Evolutionary conservation across 1,284 basidiomycete genomes (phyloP).

Genomic region (Volvariella volvacea): DNA sequence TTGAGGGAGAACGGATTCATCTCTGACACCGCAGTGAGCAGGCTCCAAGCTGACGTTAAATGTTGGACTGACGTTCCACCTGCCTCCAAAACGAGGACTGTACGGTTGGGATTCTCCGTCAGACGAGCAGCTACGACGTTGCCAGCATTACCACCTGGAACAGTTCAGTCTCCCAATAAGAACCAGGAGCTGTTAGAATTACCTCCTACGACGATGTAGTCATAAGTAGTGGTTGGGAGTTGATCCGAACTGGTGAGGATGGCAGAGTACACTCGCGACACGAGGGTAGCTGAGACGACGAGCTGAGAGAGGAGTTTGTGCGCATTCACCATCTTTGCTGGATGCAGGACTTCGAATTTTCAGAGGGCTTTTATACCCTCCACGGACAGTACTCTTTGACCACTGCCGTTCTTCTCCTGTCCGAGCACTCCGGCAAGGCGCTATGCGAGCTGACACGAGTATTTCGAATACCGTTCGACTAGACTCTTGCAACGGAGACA

Average conservation of each 20-base stretch:
- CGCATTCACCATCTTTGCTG: no score
- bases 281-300: no score
- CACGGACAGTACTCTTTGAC: no score
- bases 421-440: no score
- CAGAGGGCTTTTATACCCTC: no score
- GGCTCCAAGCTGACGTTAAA: neutral
- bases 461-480: no score
- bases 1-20: constrained; percentile 10
- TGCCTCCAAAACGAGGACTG: constrained; percentile 23
- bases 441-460: no score
- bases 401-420: no score
- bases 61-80: constrained; percentile 16
- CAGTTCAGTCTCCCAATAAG: neutral
- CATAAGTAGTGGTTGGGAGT: constrained; percentile 15
- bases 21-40: constrained; percentile 8
- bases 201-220: constrained; percentile 27
- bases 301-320: no score
- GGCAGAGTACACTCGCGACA: no score
- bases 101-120: constrained; percentile 17
- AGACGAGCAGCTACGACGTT: constrained; percentile 21
- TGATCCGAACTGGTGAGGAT: constrained; percentile 3
- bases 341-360: no score
- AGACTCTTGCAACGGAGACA: no score
- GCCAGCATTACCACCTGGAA: constrained; percentile 21
- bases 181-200: neutral